phyloP scores from a whole-genome alignment of 139 green algal genomes.

The Volvox africanus region DNA sequence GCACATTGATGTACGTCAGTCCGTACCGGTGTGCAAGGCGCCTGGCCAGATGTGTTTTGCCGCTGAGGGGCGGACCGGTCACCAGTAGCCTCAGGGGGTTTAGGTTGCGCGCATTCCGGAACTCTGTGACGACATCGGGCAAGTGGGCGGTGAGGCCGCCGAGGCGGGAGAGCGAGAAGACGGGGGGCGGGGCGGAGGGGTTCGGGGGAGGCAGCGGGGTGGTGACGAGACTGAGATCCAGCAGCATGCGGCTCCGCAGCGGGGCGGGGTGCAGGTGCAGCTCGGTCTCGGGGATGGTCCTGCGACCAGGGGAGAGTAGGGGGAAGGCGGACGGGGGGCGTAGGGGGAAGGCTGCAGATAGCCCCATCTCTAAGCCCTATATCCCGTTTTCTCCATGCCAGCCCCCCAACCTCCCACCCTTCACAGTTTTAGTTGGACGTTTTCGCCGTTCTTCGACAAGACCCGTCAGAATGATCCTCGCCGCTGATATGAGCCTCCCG shows the following conservation, averaged over 20 bases:
- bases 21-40: slow-evolving; percentile 51
- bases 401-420: no score
- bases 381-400: no score
- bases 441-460: no score
- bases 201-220: slow-evolving; percentile 40
- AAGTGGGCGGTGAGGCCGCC: slow-evolving; percentile 47
- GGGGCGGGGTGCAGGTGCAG: background rate
- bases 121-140: slow-evolving; percentile 35
- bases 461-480: no score
- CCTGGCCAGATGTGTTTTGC: slow-evolving; percentile 44
- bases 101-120: slow-evolving; percentile 26
- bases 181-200: background rate
- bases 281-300: background rate
- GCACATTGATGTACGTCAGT: slow-evolving; percentile 50
- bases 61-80: slow-evolving; percentile 55
- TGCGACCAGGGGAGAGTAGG: slow-evolving; percentile 3
- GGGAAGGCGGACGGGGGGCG: background rate
- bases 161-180: slow-evolving; percentile 11
- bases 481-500: no score
- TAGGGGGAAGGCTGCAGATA: no score
- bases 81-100: slow-evolving; percentile 61
- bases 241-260: slow-evolving; percentile 30
- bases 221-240: slow-evolving; percentile 46
- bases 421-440: no score
- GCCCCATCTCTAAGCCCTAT: no score